Evolutionary conservation across 2,329 filamentous ascomycete genomes (phyloP).

Genomic region (Fusarium newnesense): DNA sequence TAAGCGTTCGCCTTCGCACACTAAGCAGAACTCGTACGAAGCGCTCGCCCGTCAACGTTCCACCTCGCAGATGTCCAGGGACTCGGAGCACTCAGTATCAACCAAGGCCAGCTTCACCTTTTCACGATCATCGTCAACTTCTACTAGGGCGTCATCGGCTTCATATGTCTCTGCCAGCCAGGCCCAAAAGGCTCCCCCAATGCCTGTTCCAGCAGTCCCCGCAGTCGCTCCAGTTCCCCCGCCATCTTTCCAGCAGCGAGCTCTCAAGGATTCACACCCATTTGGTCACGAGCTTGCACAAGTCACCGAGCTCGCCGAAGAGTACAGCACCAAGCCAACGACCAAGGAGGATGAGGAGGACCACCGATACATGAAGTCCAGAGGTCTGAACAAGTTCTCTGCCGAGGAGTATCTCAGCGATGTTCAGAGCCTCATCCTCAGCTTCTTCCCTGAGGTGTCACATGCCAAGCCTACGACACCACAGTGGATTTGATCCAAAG

Average conservation of each 20-base stretch:
- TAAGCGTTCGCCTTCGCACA: constrained; percentile 83
- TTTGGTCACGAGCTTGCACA: constrained; percentile 92
- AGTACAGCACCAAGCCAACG: constrained; percentile 74
- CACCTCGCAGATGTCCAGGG: constrained; percentile 66
- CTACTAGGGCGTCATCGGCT: constrained; percentile 61
- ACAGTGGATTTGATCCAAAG: constrained; percentile 67
- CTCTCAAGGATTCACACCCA: constrained; percentile 66
- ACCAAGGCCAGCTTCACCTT: constrained; percentile 67
- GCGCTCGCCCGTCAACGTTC: constrained; percentile 75
- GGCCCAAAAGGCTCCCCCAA: constrained; percentile 44
- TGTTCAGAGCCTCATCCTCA: constrained; percentile 75
- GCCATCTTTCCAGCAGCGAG: constrained; percentile 50
- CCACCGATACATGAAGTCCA: constrained; percentile 72
- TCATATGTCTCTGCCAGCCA: constrained; percentile 52
- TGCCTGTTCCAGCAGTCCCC: constrained; percentile 44
- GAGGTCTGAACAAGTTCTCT: constrained; percentile 77
- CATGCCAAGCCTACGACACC: constrained; percentile 49
- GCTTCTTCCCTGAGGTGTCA: constrained; percentile 62
- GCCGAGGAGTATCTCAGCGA: constrained; percentile 87
- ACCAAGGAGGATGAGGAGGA: constrained; percentile 72
- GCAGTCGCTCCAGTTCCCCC: constrained; percentile 46
- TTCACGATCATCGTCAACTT: constrained; percentile 67
- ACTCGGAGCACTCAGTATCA: constrained; percentile 63
- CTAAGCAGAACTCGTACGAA: constrained; percentile 83
- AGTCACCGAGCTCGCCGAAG: constrained; percentile 92